A percentile compares a stretch with the other conserved stretches of the same genome.
Conservation (phyloP, 495 filamentous ascomycete species). For the Xylaria scruposa region DNA sequence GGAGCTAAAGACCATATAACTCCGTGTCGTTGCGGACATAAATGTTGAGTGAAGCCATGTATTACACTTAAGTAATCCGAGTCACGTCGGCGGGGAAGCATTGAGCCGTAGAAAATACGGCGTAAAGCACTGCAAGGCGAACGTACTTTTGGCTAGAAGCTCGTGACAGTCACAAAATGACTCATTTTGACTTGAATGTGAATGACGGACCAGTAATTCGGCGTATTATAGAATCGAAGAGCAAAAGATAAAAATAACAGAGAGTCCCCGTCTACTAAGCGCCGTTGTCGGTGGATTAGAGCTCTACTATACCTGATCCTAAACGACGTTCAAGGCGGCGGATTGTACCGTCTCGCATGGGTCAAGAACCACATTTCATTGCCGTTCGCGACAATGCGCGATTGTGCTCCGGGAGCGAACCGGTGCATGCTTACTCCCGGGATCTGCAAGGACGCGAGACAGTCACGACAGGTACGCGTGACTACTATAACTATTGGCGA, state of each 20-base stretch:
- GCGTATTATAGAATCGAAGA: neutral
- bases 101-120: neutral
- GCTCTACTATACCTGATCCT: neutral
- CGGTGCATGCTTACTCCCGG: neutral
- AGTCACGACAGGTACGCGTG: neutral
- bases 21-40: neutral
- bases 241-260: neutral
- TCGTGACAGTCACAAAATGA: neutral
- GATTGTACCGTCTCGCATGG: neutral
- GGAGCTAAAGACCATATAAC: neutral
- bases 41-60: neutral
- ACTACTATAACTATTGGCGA: neutral
- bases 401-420: neutral
- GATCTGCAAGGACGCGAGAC: slow-evolving; percentile 28
- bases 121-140: neutral
- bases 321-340: neutral
- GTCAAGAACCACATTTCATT: neutral
- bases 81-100: neutral
- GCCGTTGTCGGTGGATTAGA: neutral
- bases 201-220: neutral
- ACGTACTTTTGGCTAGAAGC: neutral
- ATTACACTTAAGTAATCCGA: neutral
- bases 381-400: neutral
- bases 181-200: neutral
- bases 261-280: neutral